Conservation (phyloP, 495 filamentous ascomycete species). For the Cladorrhinum samala region DNA sequence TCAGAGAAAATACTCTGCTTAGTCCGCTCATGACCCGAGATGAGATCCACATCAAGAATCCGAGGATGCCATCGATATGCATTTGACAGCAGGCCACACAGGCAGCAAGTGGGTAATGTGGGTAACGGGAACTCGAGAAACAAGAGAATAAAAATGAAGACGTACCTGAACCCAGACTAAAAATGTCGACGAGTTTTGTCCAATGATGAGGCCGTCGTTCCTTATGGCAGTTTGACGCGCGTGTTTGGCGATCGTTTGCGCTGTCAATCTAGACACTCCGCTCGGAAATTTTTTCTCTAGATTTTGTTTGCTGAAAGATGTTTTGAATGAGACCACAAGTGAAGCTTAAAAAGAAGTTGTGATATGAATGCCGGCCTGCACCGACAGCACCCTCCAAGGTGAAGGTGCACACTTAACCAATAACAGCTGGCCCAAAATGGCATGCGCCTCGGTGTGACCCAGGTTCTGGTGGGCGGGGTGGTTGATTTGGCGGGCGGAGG, state of each 20-base stretch:
- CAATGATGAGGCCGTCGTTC: too few species aligned
- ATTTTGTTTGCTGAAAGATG: too few species aligned
- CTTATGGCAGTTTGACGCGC: too few species aligned
- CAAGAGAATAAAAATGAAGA: neutral
- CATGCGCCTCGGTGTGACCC: conserved; percentile 4
- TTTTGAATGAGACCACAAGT: neutral
- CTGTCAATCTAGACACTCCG: too few species aligned
- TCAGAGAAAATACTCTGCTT: neutral
- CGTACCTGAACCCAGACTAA: neutral
- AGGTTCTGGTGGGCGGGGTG: conserved; percentile 9
- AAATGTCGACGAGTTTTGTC: too few species aligned
- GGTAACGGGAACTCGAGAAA: neutral
- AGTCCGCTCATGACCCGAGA: neutral
- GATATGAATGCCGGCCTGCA: neutral
- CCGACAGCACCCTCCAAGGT: conserved; percentile 2
- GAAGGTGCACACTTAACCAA: conserved; percentile 3
- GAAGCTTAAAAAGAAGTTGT: too few species aligned
- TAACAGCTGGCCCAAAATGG: neutral
- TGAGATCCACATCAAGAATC: neutral
- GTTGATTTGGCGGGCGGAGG: conserved; percentile 12
- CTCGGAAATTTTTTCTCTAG: too few species aligned
- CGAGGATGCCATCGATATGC: neutral
- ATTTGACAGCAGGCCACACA: neutral
- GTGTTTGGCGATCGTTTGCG: too few species aligned
- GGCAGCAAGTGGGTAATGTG: neutral